These are phyloP conservation scores for Phaseolus lunatus DNA, from an alignment of 306 rosid species.

Conservation along the genomic window DNA sequence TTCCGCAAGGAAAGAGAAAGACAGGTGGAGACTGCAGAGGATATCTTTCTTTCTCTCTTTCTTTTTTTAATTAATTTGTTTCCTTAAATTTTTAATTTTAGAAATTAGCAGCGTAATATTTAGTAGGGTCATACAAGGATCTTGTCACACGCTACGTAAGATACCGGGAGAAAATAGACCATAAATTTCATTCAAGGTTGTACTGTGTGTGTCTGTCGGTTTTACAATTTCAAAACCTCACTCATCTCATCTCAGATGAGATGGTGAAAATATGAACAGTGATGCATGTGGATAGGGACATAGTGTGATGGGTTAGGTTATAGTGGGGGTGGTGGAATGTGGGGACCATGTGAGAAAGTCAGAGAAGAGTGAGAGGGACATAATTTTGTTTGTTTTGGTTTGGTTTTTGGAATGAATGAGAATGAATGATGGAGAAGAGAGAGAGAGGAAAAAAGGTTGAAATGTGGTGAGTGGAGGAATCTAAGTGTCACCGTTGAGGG, in stretches of 20 bases:
- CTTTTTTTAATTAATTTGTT: background rate
- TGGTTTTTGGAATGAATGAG: background rate
- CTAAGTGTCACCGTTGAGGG: conserved; percentile 56
- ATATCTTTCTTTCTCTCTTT: background rate
- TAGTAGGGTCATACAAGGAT: conserved; percentile 10
- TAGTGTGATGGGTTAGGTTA: conserved; percentile 39
- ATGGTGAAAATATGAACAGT: background rate
- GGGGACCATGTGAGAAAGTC: conserved; percentile 60
- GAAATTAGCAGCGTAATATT: conserved; percentile 2
- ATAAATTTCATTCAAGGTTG: conserved; percentile 20
- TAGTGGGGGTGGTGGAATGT: conserved; percentile 33
- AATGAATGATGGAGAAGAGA: background rate
- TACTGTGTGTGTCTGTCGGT: background rate
- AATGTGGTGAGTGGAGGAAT: conserved; percentile 30
- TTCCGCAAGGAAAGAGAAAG: conserved; percentile 32
- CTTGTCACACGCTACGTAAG: conserved; percentile 18
- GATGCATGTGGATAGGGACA: conserved; percentile 26
- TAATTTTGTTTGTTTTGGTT: conserved; percentile 7
- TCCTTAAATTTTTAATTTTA: background rate
- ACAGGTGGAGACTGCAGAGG: conserved; percentile 35
- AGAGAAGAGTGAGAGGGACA: conserved; percentile 47
- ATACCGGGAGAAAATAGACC: conserved; percentile 39
- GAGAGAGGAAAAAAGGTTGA: background rate
- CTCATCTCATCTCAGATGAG: too few relatives aligned
- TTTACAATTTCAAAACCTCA: conserved; percentile 15